Percentiles rank a stretch among this genome's conserved stretches.
phyloP scores from a whole-genome alignment of 164 flowering plant genomes.

The Kingdonia uniflora region DNA sequence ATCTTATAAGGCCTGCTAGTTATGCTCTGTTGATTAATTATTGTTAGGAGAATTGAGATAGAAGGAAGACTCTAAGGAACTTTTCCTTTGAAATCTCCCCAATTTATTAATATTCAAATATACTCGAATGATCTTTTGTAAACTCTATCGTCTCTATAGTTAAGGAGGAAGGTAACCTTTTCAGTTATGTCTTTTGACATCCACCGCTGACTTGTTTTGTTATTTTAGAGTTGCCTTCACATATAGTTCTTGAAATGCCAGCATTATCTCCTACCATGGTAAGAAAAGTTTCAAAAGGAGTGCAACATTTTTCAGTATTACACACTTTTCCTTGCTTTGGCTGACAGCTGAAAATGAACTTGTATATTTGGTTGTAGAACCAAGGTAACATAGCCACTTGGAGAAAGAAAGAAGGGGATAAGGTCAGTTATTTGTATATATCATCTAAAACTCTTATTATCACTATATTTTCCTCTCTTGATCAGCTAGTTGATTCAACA shows the following conservation, averaged over 20 bases:
- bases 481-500: slow-evolving; percentile 23
- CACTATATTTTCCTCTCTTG: no score
- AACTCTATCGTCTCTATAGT: no score
- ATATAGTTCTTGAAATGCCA: slow-evolving; percentile 68
- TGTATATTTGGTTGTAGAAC: slow-evolving; percentile 32
- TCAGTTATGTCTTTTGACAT: background rate
- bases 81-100: no score
- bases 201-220: no score
- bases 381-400: slow-evolving; percentile 82
- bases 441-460: no score
- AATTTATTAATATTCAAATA: no score
- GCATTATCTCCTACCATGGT: slow-evolving; percentile 98
- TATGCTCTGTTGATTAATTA: no score
- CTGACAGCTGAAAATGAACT: no score
- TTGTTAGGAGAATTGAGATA: no score
- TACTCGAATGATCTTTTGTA: no score
- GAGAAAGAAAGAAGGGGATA: slow-evolving; percentile 88
- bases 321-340: background rate
- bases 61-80: no score
- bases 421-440: slow-evolving; percentile 31
- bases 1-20: no score
- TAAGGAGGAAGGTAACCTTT: background rate
- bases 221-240: slow-evolving; percentile 46
- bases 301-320: background rate
- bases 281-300: slow-evolving; percentile 10